These are phyloP conservation scores for Fraxinus pennsylvanica DNA, from an alignment of 257 asterid genomes.

Conservation along the genomic window DNA sequence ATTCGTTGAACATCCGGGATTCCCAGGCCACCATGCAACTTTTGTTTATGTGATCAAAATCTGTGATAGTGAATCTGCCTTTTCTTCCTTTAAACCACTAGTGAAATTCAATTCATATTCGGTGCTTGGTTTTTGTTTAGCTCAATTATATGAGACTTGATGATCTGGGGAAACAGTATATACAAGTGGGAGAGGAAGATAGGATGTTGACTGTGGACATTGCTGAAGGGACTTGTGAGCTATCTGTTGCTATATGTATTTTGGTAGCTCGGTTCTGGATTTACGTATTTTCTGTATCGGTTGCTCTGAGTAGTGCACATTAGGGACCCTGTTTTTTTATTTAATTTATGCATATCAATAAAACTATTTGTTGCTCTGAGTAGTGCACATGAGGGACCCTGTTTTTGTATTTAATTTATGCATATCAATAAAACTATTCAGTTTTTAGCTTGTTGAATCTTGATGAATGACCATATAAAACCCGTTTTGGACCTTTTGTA, in stretches of 20 bases:
- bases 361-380: neutral
- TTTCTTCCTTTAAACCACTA: conserved; percentile 8
- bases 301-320: neutral
- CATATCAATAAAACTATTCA: neutral
- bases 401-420: neutral
- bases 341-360: too few relatives aligned
- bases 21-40: conserved; percentile 25
- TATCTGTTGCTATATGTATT: conserved; percentile 28
- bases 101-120: conserved; percentile 24
- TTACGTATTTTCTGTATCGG: neutral
- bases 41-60: conserved; percentile 23
- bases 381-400: neutral
- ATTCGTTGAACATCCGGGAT: conserved; percentile 27
- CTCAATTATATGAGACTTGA: conserved; percentile 29
- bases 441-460: neutral
- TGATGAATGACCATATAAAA: neutral
- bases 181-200: conserved; percentile 16
- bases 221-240: neutral
- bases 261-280: neutral
- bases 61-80: conserved; percentile 23
- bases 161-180: conserved; percentile 30
- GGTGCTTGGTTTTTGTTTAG: conserved; percentile 16
- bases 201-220: conserved; percentile 2
- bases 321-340: too few relatives aligned
- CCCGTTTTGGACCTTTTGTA: neutral